A percentile compares a stretch with the other conserved stretches of the same genome.
phyloP scores from a whole-genome alignment of 1,284 basidiomycete genomes.

The Amylostereum chailletii region DNA sequence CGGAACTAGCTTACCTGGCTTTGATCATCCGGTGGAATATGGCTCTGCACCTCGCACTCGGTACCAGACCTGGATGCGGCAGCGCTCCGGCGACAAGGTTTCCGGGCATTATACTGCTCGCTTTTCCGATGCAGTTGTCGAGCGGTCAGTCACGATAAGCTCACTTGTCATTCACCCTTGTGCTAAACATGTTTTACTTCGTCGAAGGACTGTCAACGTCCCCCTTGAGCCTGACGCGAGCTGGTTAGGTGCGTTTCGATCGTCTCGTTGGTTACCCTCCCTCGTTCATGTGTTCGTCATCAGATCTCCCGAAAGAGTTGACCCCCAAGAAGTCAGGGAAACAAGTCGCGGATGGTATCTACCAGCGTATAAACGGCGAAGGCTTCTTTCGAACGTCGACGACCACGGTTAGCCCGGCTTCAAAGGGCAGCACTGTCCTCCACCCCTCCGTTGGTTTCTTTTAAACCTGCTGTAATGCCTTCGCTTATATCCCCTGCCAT shows the following conservation, averaged over 20 bases:
- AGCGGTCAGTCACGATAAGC: slow-evolving; percentile 33
- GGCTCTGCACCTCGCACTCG: slow-evolving; percentile 36
- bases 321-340: background rate
- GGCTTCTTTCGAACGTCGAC: slow-evolving; percentile 50
- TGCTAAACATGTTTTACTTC: slow-evolving; percentile 2
- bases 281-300: background rate
- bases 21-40: slow-evolving; percentile 33
- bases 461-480: background rate
- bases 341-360: slow-evolving; percentile 31
- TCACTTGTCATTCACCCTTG: background rate
- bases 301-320: slow-evolving; percentile 4
- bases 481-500: background rate
- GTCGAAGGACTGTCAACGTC: slow-evolving; percentile 37
- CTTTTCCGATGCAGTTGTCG: slow-evolving; percentile 31
- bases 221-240: slow-evolving; percentile 38
- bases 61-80: slow-evolving; percentile 49
- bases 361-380: slow-evolving; percentile 41
- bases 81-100: slow-evolving; percentile 20
- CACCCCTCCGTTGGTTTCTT: slow-evolving; percentile 46
- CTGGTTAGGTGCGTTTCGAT: slow-evolving; percentile 29
- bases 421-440: slow-evolving; percentile 40
- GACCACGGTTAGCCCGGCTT: slow-evolving; percentile 40
- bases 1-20: slow-evolving; percentile 32
- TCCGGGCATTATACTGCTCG: slow-evolving; percentile 41
- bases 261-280: background rate